Percentiles rank a stretch among this genome's conserved stretches.
Conservation (phyloP, 2,329 filamentous ascomycete genomes). For the Trichoderma afroharzianum region DNA sequence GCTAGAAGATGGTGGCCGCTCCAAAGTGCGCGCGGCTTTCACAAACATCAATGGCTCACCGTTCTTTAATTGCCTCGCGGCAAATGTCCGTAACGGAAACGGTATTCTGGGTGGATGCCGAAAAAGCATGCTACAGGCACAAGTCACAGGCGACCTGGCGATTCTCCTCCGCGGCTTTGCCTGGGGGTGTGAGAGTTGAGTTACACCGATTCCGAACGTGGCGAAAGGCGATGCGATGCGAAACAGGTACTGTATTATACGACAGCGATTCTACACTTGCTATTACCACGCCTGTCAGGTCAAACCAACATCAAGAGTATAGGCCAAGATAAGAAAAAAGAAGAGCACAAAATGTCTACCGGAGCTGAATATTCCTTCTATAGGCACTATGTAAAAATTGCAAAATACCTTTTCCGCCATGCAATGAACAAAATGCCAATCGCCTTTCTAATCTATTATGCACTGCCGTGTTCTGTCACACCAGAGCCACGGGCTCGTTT, state of each 20-base stretch:
- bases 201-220: too few relatives aligned
- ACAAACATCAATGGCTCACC: background rate
- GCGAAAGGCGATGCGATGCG: too few relatives aligned
- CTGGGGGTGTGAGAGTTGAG: too few relatives aligned
- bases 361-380: background rate
- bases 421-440: background rate
- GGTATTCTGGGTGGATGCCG: background rate
- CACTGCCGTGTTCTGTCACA: background rate
- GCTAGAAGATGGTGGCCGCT: background rate
- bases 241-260: too few relatives aligned
- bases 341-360: background rate
- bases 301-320: background rate
- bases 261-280: background rate
- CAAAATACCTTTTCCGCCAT: background rate
- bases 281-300: background rate
- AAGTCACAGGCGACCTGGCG: too few relatives aligned
- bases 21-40: background rate
- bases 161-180: too few relatives aligned
- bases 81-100: background rate
- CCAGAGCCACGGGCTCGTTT: background rate
- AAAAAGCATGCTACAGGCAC: background rate
- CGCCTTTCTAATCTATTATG: background rate
- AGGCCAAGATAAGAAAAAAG: background rate
- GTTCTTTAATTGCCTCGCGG: background rate
- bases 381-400: background rate